Evolutionary conservation across 129 eudicot genomes (phyloP).

Genomic region (Helichrysum umbraculigerum): DNA sequence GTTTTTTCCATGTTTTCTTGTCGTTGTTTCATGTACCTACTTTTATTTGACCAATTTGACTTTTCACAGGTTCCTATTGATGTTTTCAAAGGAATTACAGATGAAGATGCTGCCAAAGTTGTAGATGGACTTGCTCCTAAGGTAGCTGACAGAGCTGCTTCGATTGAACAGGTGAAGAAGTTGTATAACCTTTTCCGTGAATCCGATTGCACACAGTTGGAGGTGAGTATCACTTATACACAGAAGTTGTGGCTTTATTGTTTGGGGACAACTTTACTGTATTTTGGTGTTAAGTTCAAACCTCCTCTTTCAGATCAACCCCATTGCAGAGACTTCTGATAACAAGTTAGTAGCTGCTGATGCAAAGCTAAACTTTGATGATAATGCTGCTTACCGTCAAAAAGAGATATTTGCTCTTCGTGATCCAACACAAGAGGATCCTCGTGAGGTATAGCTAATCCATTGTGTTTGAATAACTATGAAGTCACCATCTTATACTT

Average conservation of each 20-base stretch:
- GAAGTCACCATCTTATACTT: neutral
- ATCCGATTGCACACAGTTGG: constrained; percentile 90
- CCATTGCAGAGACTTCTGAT: constrained; percentile 94
- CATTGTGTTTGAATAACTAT: constrained; percentile 7
- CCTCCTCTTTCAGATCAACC: constrained; percentile 68
- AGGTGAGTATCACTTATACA: constrained; percentile 46
- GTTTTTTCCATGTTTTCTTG: neutral
- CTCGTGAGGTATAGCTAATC: constrained; percentile 78
- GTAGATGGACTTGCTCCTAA: constrained; percentile 94
- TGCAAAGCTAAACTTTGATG: constrained; percentile 95
- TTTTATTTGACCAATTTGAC: constrained; percentile 22
- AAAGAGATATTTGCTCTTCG: constrained; percentile 90
- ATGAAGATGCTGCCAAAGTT: constrained; percentile 61
- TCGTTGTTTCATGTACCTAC: constrained; percentile 7
- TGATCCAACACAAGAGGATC: constrained; percentile 97
- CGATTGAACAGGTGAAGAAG: constrained; percentile 98
- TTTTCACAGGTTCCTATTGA: constrained; percentile 21
- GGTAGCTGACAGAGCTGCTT: constrained; percentile 74
- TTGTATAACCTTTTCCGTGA: constrained; percentile 84
- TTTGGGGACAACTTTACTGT: neutral
- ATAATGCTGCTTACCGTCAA: constrained; percentile 95
- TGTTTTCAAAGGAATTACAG: constrained; percentile 23
- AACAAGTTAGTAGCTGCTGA: constrained; percentile 94
- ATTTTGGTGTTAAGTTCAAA: constrained; percentile 10
- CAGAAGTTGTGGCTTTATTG: constrained; percentile 5